These are phyloP conservation scores for Corchorus olitorius DNA, from an alignment of 345 rosid species.

Conservation along the genomic window DNA sequence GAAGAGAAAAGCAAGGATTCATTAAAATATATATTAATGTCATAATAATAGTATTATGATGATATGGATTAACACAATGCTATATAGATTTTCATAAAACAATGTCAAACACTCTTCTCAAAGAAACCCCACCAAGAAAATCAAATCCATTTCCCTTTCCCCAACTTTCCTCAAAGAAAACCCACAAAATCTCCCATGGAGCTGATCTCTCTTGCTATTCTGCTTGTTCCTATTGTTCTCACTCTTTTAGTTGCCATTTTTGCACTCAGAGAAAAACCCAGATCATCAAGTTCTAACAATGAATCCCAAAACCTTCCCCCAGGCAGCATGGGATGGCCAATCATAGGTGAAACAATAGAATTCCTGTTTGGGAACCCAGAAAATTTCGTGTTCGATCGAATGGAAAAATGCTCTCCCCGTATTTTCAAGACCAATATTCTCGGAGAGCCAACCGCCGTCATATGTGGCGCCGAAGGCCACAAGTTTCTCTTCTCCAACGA, in stretches of 20 bases:
- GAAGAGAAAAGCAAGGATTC: too few species aligned
- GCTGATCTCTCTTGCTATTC: not conserved
- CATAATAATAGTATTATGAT: too few species aligned
- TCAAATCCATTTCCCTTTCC: not conserved
- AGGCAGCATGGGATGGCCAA: conserved; percentile 63
- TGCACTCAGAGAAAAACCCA: not conserved
- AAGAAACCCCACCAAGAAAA: too few species aligned
- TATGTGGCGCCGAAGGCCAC: conserved; percentile 61
- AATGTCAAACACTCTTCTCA: too few species aligned
- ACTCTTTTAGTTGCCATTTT: not conserved
- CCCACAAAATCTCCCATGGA: conserved; percentile 20
- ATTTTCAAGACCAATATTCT: conserved; percentile 60
- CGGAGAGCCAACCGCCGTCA: conserved; percentile 53
- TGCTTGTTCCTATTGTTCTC: conserved; percentile 4
- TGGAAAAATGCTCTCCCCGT: conserved; percentile 45
- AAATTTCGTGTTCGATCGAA: conserved; percentile 46
- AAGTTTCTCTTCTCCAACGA: conserved; percentile 62
- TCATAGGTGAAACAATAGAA: conserved; percentile 47
- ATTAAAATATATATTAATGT: too few species aligned
- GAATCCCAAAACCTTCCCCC: conserved; percentile 45
- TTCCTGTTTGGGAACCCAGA: conserved; percentile 56
- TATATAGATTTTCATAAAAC: too few species aligned
- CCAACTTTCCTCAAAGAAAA: too few species aligned
- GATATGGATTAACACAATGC: too few species aligned
- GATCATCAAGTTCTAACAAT: not conserved